Base-by-base conservation (phyloP, 768 basidiomycete genomes). In the Nevesoporus exiguus region DNA sequence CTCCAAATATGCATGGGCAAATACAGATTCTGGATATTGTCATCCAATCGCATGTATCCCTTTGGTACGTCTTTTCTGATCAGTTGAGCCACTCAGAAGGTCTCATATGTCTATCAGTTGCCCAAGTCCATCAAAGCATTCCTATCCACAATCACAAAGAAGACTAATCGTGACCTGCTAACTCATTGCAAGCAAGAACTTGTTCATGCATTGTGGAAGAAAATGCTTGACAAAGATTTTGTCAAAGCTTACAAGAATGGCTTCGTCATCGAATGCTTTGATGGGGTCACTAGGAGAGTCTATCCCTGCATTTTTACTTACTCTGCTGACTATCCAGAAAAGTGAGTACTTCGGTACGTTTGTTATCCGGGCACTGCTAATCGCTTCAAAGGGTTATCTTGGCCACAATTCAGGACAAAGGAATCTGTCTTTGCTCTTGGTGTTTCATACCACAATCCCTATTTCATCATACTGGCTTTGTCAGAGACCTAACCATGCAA, bases 1-100 rank as follows among this genome's bases (percentile, higher is more conserved):
- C 13, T 41, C 40, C 40, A 41, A 41, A 24, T 66, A 66, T 39
- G 19, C 49, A 5, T 53, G 53, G 5, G n/a, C 49, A 0, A 10
- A 50, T 13, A 55, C 59, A 1, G 25, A 39, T 0, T 54, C 55
- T 0, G 53, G 58, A 4, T 52, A 55, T 1, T 64, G 59, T 33
- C 54, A 70, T 54, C 60, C 61, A 1, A 45, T 71, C 2, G 61
- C 63, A 1, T 68, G 62, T 45, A 57, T 68, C 1, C 65, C 61
- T 3, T 24, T 41, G 0, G 61, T 68, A 37, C 11, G 25, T 33
- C 14, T 41, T 5, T 21, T 21, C 13, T 11, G 8, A 3, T 46
- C 14, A n/a, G n/a, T 41, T 13, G 13, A 21, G 24, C 22, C 24
- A 22, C 27, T 27, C 15, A 6, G 30, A 22, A 15, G 19, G 19